Evolutionary conservation across 2,329 filamentous ascomycete genomes (phyloP).

Genomic region (Fusarium sp.): DNA sequence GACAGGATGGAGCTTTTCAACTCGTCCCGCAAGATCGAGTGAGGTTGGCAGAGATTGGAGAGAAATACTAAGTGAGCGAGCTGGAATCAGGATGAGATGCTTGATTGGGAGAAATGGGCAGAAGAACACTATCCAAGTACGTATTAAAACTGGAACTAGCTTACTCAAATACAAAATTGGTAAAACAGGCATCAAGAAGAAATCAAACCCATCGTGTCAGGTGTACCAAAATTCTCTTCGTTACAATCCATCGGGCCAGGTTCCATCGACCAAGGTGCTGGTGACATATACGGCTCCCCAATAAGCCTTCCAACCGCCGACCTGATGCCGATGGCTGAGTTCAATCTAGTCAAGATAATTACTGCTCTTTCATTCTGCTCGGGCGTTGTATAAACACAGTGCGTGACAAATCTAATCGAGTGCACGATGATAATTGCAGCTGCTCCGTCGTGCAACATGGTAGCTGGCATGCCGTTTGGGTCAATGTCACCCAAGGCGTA

Average conservation of each 20-base stretch:
- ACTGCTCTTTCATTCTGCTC: constrained; percentile 38
- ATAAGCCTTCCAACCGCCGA: constrained; percentile 37
- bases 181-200: constrained; percentile 9
- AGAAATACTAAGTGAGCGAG: background rate
- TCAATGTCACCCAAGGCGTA: constrained; percentile 48
- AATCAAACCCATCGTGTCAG: background rate
- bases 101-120: background rate
- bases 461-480: constrained; percentile 32
- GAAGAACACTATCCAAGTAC: background rate
- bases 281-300: background rate
- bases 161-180: background rate
- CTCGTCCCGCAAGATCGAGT: constrained; percentile 4
- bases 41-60: background rate
- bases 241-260: background rate
- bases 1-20: background rate
- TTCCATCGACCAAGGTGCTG: background rate
- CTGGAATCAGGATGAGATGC: no score
- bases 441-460: constrained; percentile 46
- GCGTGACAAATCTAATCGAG: constrained; percentile 47
- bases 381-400: constrained; percentile 43
- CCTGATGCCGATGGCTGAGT: constrained; percentile 46
- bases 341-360: constrained; percentile 42
- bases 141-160: background rate
- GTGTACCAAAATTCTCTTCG: background rate
- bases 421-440: constrained; percentile 47